These are phyloP conservation scores for Mimosa pudica DNA, from an alignment of 306 rosid genomes.

Conservation along the genomic window DNA sequence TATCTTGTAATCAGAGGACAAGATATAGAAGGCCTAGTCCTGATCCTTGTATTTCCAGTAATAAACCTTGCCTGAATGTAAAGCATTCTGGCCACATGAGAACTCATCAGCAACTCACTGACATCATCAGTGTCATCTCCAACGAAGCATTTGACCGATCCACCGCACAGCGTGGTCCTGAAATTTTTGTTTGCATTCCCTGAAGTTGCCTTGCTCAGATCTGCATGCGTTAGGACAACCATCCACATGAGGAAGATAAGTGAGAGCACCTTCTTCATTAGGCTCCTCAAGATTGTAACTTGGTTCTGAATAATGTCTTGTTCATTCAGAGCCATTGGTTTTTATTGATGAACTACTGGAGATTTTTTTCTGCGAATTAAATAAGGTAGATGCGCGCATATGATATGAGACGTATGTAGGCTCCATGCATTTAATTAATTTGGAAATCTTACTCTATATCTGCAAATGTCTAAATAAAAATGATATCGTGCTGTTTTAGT, in stretches of 20 bases:
- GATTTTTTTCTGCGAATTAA: background rate
- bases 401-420: background rate
- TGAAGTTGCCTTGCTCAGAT: slow-evolving; percentile 1
- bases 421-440: background rate
- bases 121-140: slow-evolving; percentile 29
- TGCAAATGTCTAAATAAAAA: background rate
- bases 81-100: slow-evolving; percentile 40
- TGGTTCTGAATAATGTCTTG: background rate
- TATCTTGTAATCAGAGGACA: too few relatives aligned
- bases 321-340: slow-evolving; percentile 15
- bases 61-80: background rate
- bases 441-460: background rate
- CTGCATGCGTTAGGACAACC: slow-evolving; percentile 20
- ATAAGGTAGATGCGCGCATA: background rate
- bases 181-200: slow-evolving; percentile 12
- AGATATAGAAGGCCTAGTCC: too few relatives aligned
- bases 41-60: too few relatives aligned
- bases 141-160: slow-evolving; percentile 34
- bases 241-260: background rate
- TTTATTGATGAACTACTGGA: background rate
- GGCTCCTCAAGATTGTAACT: background rate
- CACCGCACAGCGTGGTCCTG: background rate
- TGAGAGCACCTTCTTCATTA: slow-evolving; percentile 34
- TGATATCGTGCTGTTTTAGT: too few relatives aligned
- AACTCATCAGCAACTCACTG: slow-evolving; percentile 29